Base-by-base conservation (phyloP, 805 yeast genomes). In the Yarrowia hollandica region DNA sequence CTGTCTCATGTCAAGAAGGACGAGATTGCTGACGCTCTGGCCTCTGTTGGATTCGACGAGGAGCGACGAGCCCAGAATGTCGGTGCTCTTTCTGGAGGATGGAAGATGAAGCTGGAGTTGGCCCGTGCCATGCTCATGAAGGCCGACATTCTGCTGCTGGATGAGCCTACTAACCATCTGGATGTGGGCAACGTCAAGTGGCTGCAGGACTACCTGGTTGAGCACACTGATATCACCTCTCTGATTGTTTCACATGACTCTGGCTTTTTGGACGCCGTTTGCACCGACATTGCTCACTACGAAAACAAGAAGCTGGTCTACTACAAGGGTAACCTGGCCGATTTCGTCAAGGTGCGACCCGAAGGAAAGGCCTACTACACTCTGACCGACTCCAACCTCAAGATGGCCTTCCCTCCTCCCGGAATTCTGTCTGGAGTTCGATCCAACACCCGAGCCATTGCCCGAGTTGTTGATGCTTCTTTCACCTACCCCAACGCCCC, bases 101-200 rank as follows among this genome's bases (percentile, higher is more conserved):
- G 99, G 99, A 94, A 94, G 76, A 92, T 92, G 99, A 92, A 92
- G 77, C 81, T 92, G 66, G 98, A 91, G 75, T 79, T 92, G 69
- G 99, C 98, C n/a, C 86, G 97, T 77, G 99, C 98, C 33, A 91
- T 92, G 97, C 79, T 92, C 66, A 88, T 90, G 90, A 90, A 85
- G 74, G 99, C 98, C 31, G 99, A 92, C 75, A 91, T 92, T 60
- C 80, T 92, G 68, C 79, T 92, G 66, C 80, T 92, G 70, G 99
- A 92, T 75, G 99, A 92, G 82, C 99, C 99, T 73, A 92, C 99
- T 64, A 92, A 92, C 77, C 99, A 92, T 77, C 83, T 92, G 81
- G 99, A 94, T 78, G 97, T 90, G 52, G 77, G 82, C 41, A 92
- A 92, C 68, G 98, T 94, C 61, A 82, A 86, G 71, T 92, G 99